These are phyloP conservation scores for Parasitella parasitica DNA, from an alignment of 371 early-diverging fungal species.

Conservation along the genomic window DNA sequence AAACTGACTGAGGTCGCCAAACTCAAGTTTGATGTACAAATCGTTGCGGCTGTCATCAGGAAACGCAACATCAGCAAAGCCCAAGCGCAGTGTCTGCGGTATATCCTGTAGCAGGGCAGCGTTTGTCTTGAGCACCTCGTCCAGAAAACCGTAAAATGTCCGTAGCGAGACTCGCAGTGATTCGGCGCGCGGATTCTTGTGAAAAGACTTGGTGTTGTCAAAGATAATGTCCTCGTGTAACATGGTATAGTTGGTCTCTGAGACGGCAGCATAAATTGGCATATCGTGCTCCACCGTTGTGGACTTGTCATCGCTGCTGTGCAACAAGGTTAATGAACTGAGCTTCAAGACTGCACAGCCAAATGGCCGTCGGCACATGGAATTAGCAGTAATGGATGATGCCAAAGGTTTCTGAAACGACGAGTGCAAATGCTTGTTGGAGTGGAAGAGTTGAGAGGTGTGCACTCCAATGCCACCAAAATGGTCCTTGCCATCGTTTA, in stretches of 20 bases:
- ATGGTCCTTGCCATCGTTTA: slow-evolving; percentile 50
- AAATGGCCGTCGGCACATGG: slow-evolving; percentile 58
- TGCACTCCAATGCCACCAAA: slow-evolving; percentile 7
- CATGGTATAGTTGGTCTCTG: slow-evolving; percentile 54
- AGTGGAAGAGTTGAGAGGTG: slow-evolving; percentile 13
- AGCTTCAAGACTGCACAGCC: slow-evolving; percentile 66
- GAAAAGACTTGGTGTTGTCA: slow-evolving; percentile 50
- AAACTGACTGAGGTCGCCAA: slow-evolving; percentile 63
- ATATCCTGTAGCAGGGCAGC: slow-evolving; percentile 48
- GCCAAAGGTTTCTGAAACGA: not conserved
- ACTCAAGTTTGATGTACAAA: slow-evolving; percentile 61
- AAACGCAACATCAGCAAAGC: slow-evolving; percentile 69
- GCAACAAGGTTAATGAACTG: slow-evolving; percentile 33
- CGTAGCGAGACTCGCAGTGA: slow-evolving; percentile 53
- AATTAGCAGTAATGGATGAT: not conserved
- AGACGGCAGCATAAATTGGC: slow-evolving; percentile 54
- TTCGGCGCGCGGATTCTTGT: slow-evolving; percentile 53
- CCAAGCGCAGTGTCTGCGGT: slow-evolving; percentile 55
- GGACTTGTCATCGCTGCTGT: slow-evolving; percentile 1
- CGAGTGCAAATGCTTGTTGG: slow-evolving; percentile 2
- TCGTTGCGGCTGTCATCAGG: slow-evolving; percentile 64
- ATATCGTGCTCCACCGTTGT: slow-evolving; percentile 49
- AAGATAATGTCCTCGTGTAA: slow-evolving; percentile 65
- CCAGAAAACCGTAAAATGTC: slow-evolving; percentile 49
- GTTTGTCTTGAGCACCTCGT: slow-evolving; percentile 49